Conservation (phyloP, 352 stramenopile species). For the Lagenidium sp. region DNA sequence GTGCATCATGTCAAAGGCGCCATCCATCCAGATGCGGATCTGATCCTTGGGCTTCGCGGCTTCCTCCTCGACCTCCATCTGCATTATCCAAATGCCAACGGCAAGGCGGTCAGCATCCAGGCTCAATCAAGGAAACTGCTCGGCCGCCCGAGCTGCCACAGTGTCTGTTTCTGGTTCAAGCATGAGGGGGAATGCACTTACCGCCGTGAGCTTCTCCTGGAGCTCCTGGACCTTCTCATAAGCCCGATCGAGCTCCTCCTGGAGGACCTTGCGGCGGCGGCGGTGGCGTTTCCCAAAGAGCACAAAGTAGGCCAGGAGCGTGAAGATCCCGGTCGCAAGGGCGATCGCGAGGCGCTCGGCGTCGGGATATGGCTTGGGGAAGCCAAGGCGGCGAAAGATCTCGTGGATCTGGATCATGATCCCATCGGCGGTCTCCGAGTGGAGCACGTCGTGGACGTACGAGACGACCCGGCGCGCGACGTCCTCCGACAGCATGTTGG, state of each 20-base stretch:
- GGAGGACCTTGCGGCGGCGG: conserved; percentile 47
- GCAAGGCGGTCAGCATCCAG: too few species aligned
- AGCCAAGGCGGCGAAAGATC: conserved; percentile 52
- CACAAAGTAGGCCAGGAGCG: conserved; percentile 81
- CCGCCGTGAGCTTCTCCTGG: conserved; percentile 72
- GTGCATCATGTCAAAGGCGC: conserved; percentile 99
- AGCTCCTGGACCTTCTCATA: conserved; percentile 79
- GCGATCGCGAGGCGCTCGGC: conserved; percentile 79
- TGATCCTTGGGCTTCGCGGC: conserved; percentile 64
- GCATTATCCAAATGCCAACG: conserved; percentile 1
- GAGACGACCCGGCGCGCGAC: conserved; percentile 46
- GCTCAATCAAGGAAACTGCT: too few species aligned
- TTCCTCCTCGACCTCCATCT: conserved; percentile 80
- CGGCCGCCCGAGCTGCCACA: not conserved
- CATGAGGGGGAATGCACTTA: conserved; percentile 3
- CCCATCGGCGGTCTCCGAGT: conserved; percentile 60
- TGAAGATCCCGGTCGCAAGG: conserved; percentile 70
- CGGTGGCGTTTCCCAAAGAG: conserved; percentile 84
- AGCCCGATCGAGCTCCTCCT: conserved; percentile 66
- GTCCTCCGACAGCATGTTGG: conserved; percentile 32
- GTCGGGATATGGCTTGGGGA: conserved; percentile 81
- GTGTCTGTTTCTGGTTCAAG: not conserved
- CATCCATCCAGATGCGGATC: conserved; percentile 98
- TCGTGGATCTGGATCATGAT: conserved; percentile 63
- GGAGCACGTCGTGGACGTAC: conserved; percentile 72